phyloP scores from a whole-genome alignment of 2,329 filamentous ascomycete genomes.

The Clarireedia hainanense region DNA sequence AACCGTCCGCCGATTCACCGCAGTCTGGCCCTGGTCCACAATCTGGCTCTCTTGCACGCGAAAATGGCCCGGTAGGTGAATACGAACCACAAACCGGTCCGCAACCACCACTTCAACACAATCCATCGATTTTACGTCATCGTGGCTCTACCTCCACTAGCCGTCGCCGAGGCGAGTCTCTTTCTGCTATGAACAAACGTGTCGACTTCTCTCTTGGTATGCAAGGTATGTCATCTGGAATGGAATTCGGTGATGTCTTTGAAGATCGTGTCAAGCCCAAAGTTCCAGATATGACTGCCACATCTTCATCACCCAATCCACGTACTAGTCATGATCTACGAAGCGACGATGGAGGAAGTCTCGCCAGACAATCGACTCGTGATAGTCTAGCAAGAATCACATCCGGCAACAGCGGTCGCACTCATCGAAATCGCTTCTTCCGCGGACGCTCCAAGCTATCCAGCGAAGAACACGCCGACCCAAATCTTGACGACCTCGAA shows the following conservation, averaged over 20 bases:
- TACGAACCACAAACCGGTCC: background rate
- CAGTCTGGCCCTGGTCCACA: slow-evolving; percentile 24
- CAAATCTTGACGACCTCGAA: slow-evolving; percentile 25
- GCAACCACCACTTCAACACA: slow-evolving; percentile 22
- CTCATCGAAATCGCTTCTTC: slow-evolving; percentile 53
- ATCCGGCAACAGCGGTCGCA: slow-evolving; percentile 29
- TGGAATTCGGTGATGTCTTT: slow-evolving; percentile 57
- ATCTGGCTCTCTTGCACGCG: slow-evolving; percentile 29
- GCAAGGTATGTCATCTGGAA: slow-evolving; percentile 47
- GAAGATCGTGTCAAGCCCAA: slow-evolving; percentile 39
- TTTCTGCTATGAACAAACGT: slow-evolving; percentile 49
- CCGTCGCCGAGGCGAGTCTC: slow-evolving; percentile 48
- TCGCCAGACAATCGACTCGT: slow-evolving; percentile 15
- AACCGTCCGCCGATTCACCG: background rate
- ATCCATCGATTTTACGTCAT: slow-evolving; percentile 48
- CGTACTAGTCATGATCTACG: slow-evolving; percentile 4
- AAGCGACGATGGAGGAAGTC: slow-evolving; percentile 13
- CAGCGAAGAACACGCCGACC: slow-evolving; percentile 20
- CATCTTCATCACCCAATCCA: slow-evolving; percentile 29
- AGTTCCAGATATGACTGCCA: slow-evolving; percentile 22
- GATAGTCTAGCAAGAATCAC: slow-evolving; percentile 28
- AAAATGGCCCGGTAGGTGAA: slow-evolving; percentile 3
- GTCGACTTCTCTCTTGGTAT: slow-evolving; percentile 67
- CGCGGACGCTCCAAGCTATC: slow-evolving; percentile 31
- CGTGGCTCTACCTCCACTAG: slow-evolving; percentile 27